A percentile compares a stretch with the other conserved stretches of the same genome.
Conservation (phyloP, 2,329 filamentous ascomycete genomes). For the Aspergillus brasiliensis region DNA sequence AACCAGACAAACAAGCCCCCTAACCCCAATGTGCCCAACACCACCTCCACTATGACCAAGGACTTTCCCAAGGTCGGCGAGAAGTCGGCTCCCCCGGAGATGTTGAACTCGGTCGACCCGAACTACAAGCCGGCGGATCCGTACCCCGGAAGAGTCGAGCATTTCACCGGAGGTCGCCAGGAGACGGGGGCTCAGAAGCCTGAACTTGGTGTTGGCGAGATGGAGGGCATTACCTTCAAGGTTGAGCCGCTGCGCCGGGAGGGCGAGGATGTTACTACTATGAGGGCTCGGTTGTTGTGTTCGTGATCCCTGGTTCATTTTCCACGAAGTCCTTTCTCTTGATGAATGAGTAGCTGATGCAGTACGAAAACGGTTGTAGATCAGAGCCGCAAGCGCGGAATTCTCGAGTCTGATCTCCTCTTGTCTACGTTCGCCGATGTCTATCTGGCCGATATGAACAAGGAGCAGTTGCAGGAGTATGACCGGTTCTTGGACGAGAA, state of each 20-base stretch:
- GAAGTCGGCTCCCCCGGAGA: constrained; percentile 60
- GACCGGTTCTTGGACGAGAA: constrained; percentile 96
- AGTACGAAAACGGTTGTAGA: constrained; percentile 56
- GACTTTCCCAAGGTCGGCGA: constrained; percentile 63
- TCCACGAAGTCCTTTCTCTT: neutral
- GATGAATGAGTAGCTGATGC: neutral
- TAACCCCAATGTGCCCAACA: constrained; percentile 66
- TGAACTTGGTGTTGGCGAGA: constrained; percentile 81
- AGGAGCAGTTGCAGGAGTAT: constrained; percentile 75
- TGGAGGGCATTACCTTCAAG: constrained; percentile 81
- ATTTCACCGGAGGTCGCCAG: constrained; percentile 67
- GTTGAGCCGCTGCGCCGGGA: constrained; percentile 84
- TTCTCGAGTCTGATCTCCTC: constrained; percentile 91
- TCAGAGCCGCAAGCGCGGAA: constrained; percentile 95
- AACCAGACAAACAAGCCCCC: constrained; percentile 59
- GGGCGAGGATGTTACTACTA: constrained; percentile 82
- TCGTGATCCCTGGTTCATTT: constrained; percentile 25
- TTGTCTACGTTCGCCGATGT: constrained; percentile 91
- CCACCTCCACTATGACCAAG: constrained; percentile 64
- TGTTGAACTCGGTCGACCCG: constrained; percentile 59
- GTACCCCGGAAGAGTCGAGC: constrained; percentile 63
- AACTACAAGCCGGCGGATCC: constrained; percentile 62
- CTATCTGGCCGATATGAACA: constrained; percentile 73
- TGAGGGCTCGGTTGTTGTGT: constrained; percentile 80
- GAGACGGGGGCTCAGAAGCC: constrained; percentile 54